A percentile compares a stretch with the other conserved stretches of the same genome.
These are phyloP conservation scores for Penicillium sp. DNA, from an alignment of 2,329 filamentous ascomycete species.

Conservation along the genomic window DNA sequence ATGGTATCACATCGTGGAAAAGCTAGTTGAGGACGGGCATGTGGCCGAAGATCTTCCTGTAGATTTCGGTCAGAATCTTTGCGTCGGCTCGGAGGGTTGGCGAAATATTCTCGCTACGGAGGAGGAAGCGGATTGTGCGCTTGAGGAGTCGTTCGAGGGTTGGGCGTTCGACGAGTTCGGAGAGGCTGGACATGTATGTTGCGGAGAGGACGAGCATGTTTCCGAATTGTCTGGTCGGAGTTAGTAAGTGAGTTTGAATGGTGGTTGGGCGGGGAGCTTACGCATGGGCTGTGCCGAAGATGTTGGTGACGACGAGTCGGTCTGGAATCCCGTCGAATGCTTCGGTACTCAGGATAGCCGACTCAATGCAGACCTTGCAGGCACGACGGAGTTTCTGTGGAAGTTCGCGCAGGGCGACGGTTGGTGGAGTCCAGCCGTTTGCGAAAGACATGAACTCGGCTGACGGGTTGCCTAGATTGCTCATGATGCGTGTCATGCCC, in stretches of 20 bases:
- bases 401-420: conserved; percentile 24
- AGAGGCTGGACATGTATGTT: conserved; percentile 68
- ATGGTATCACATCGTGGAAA: background rate
- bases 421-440: conserved; percentile 19
- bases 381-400: conserved; percentile 52
- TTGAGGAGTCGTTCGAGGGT: conserved; percentile 61
- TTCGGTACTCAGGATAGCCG: conserved; percentile 78
- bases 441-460: conserved; percentile 4
- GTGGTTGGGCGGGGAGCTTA: conserved; percentile 56
- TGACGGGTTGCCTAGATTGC: conserved; percentile 35
- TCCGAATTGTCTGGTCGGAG: conserved; percentile 76
- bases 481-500: conserved; percentile 32
- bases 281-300: conserved; percentile 94
- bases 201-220: conserved; percentile 90
- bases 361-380: conserved; percentile 63
- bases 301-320: conserved; percentile 85
- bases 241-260: background rate
- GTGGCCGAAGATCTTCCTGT: conserved; percentile 44
- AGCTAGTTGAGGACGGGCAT: conserved; percentile 11
- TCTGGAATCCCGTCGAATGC: conserved; percentile 66
- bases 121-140: conserved; percentile 75
- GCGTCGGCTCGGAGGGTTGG: conserved; percentile 73
- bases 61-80: conserved; percentile 63
- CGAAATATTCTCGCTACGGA: conserved; percentile 66
- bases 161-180: conserved; percentile 55